A percentile compares a stretch with the other conserved stretches of the same genome.
Evolutionary conservation across 2,329 filamentous ascomycete species (phyloP).

Genomic region (Beauveria medogensis): DNA sequence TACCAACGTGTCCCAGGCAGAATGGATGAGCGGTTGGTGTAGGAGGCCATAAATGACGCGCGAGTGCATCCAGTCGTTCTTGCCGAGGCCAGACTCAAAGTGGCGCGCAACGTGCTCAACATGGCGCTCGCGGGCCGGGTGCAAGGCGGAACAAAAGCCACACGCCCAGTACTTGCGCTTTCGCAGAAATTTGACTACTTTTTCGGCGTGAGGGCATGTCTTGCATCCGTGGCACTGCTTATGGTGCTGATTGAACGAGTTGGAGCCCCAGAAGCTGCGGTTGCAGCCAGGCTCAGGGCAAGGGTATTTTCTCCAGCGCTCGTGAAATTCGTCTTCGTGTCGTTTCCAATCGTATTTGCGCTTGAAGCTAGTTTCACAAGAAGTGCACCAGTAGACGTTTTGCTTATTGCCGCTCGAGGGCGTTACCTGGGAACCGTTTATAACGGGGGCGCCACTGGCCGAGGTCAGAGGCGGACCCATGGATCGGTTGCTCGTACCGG

Average conservation of each 20-base stretch:
- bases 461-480: conserved; percentile 25
- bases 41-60: conserved; percentile 59
- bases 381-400: conserved; percentile 49
- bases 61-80: conserved; percentile 60
- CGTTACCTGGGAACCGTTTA: conserved; percentile 24
- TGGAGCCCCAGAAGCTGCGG: conserved; percentile 59
- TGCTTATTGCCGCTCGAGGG: conserved; percentile 26
- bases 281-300: conserved; percentile 57
- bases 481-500: conserved; percentile 25
- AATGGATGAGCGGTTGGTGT: conserved; percentile 55
- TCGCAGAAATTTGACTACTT: conserved; percentile 53
- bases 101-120: conserved; percentile 62
- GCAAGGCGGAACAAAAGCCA: conserved; percentile 57
- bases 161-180: conserved; percentile 62
- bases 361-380: conserved; percentile 57
- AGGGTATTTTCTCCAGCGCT: conserved; percentile 59
- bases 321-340: conserved; percentile 62
- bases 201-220: conserved; percentile 57
- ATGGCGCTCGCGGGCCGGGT: conserved; percentile 56
- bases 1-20: conserved; percentile 53
- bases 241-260: conserved; percentile 61
- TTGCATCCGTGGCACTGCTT: conserved; percentile 57
- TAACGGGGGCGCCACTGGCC: conserved; percentile 20
- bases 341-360: conserved; percentile 63
- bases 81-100: conserved; percentile 55